Evolutionary conservation across 768 basidiomycete species (phyloP), one percentile per base, ranked within the genome.

Genomic region (Dendrothele bispora): DNA sequence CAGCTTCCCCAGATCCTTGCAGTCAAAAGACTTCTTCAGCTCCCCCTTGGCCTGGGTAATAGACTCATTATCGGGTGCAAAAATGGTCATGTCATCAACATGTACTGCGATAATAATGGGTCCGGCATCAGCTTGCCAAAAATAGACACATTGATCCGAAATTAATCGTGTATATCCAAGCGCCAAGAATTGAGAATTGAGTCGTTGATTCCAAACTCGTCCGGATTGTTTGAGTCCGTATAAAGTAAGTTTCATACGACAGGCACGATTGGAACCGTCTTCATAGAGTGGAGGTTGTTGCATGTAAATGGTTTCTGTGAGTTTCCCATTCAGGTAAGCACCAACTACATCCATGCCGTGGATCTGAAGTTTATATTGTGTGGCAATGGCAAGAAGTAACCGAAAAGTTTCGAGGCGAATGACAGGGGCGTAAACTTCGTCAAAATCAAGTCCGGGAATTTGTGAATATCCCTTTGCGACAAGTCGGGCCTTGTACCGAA

Each of bases 351-450:
- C 72, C 7, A 77, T 56, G 39, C 58, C 64, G 17, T 71, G 54
- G 4, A 79, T 37, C 5, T 75, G 58, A 50, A 68, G 68, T 22
- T 64, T 51, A 7, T 66, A 37, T 0, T 44, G 5, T 0, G 73
- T 70, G 0, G 74, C 64, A 20, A 75, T 37, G 3, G 71, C 65
- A 3, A 79, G 57, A 0, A 68, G 3, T 1, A 60, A 43, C 0
- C 56, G 53, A 12, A 71, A 48, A 3, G 65, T 62, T 24, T 66
- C 60, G n/a, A 69, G 50, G 1, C 59, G 48, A 27, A 65, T 58
- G 24, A 69, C 64, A 1, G 81, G 77, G 58, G 65, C 80, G 15
- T 50, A 46, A 4, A 66, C 61, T 28, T 82, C 73, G 57, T 3
- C 15, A 24, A 29, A 44, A 26, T 30, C 32, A 8, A 44, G 25